phyloP scores from a whole-genome alignment of 1,284 basidiomycete genomes.

The Sporisorium sorghi region DNA sequence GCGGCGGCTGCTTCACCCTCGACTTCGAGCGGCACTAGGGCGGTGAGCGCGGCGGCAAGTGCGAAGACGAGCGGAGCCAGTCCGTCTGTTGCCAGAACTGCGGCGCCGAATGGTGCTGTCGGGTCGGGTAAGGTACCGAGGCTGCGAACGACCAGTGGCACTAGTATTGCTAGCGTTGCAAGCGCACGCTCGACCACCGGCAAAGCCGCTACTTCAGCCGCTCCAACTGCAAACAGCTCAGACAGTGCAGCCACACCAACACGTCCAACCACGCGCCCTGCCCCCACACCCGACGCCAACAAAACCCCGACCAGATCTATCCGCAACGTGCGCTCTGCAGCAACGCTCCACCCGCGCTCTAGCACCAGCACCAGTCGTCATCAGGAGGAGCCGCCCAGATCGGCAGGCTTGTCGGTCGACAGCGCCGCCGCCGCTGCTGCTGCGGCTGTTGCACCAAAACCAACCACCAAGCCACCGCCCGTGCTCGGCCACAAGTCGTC shows the following conservation, averaged over 20 bases:
- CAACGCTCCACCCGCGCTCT: conserved; percentile 8
- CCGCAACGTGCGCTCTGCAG: conserved; percentile 20
- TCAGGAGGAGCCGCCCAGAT: neutral
- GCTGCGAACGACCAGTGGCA: conserved; percentile 12
- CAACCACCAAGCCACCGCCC: conserved; percentile 1
- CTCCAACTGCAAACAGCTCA: neutral
- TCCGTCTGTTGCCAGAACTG: neutral
- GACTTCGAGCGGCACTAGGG: neutral
- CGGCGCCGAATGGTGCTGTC: neutral
- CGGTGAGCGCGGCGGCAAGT: neutral
- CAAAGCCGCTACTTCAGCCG: neutral
- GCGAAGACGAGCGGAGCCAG: neutral
- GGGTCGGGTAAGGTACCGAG: conserved; percentile 2
- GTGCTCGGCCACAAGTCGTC: conserved; percentile 23
- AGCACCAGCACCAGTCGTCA: neutral
- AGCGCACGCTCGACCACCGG: conserved; percentile 8
- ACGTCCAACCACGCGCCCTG: neutral
- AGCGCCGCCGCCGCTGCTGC: neutral
- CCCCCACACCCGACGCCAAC: conserved; percentile 13
- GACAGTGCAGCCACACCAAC: conserved; percentile 5
- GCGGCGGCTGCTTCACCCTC: neutral
- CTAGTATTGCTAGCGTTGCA: conserved; percentile 13
- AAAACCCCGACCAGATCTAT: conserved; percentile 29
- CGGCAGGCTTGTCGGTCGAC: conserved; percentile 13
- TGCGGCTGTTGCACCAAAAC: neutral